Base-by-base conservation (phyloP, 352 stramenopile genomes). In the Globisporangium iwayamae region DNA sequence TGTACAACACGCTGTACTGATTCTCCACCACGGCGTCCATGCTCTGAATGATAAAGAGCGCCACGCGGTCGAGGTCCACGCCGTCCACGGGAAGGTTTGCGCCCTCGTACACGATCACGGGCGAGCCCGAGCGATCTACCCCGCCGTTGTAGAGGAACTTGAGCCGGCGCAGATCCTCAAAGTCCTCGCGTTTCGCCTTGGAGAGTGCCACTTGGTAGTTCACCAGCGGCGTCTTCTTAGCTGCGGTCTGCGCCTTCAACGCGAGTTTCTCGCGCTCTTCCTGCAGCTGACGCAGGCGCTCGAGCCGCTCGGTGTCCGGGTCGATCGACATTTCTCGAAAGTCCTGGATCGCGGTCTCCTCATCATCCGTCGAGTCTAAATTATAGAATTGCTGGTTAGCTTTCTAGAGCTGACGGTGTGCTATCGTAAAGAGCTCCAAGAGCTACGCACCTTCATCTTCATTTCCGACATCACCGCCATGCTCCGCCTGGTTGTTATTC, bases 31-130 rank as follows among this genome's bases (percentile, higher is more conserved):
- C 63, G 2, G 69, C 67, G 56, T 93, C 84, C 59, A 93, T 85
- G 11, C 75, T 78, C 38, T 83, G 71, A 18, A 90, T 73, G 51
- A 92, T 74, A 38, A 88, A 96, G 4, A 93, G 69, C 65, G 92
- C 65, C 18, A 94, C 77, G 38, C 84, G 83, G 14, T 93, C 81
- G 4, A 90, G 65, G 36, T 90, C 81, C 8, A 90, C 56, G 10
- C 74, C 60, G 8, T 71, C 58, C 1, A 83, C 58, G 2, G 64
- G 72, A 7, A 92, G 60, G 6, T 86, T 77, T 60, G 79, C 73
- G 39, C 71, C 83, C 34, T 91, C 68, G 56, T 92, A 91, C 36
- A 92, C 78, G 34, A 96, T 65, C 18, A 94, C 81, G 2, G 84
- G 85, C 0, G 77, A 62, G 0, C 84, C 87, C 2, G 81, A 78